Conservation (phyloP, 2,329 filamentous ascomycete species). For the Phyllosticta capitalensis region DNA sequence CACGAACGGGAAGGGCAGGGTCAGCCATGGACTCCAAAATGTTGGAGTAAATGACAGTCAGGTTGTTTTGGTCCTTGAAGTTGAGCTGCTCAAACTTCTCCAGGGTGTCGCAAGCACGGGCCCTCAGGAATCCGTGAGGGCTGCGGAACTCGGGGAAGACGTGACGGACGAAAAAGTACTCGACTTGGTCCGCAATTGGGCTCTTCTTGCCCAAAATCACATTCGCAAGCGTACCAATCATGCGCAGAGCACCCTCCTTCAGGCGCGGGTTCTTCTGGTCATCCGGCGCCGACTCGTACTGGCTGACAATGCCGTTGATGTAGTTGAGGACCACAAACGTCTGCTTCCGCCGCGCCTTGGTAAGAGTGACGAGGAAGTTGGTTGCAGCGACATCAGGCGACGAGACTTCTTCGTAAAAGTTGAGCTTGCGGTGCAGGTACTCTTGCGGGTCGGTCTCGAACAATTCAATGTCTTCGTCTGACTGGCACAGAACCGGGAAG, state of each 20-base stretch:
- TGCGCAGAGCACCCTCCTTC: constrained; percentile 91
- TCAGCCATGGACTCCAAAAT: constrained; percentile 97
- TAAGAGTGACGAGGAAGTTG: constrained; percentile 90
- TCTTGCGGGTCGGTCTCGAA: constrained; percentile 93
- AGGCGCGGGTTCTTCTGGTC: constrained; percentile 88
- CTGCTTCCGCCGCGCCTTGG: constrained; percentile 89
- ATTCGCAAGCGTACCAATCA: constrained; percentile 91
- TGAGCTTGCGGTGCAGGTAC: constrained; percentile 93
- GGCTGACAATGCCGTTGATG: constrained; percentile 88
- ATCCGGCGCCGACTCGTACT: constrained; percentile 75
- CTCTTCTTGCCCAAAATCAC: constrained; percentile 98
- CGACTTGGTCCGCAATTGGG: constrained; percentile 92
- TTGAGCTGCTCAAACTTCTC: constrained; percentile 97
- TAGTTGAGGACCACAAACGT: constrained; percentile 92
- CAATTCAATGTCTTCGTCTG: constrained; percentile 82
- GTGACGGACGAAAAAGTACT: constrained; percentile 96
- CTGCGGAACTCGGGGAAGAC: constrained; percentile 98
- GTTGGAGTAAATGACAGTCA: constrained; percentile 91
- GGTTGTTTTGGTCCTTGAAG: constrained; percentile 92
- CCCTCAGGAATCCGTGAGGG: constrained; percentile 81
- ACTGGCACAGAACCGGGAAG: constrained; percentile 90
- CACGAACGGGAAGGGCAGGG: constrained; percentile 80
- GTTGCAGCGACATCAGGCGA: constrained; percentile 91
- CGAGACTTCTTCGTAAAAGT: constrained; percentile 95
- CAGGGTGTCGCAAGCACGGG: constrained; percentile 89